Evolutionary conservation across 2,329 filamentous ascomycete species (phyloP).

Genomic region (Talaromyces amestolkiae): DNA sequence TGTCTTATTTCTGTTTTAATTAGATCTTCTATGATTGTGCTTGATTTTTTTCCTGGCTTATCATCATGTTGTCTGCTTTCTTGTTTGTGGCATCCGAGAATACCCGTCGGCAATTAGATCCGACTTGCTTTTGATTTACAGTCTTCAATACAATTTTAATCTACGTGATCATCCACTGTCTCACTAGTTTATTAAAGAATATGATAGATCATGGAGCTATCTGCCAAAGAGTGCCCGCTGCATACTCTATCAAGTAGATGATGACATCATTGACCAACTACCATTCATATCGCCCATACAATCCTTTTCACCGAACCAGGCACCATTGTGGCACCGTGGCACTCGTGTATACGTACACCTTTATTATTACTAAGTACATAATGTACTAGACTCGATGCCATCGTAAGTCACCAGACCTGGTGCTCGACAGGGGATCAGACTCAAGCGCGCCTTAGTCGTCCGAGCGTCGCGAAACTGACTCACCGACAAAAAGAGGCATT

Average conservation of each 20-base stretch:
- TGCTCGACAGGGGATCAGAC: conserved; percentile 1
- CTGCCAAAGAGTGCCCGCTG: not conserved
- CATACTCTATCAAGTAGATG: not conserved
- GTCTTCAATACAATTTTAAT: conserved; percentile 6
- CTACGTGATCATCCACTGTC: not conserved
- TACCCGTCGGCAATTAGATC: conserved; percentile 9
- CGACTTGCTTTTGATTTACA: conserved; percentile 8
- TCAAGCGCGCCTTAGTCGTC: not conserved
- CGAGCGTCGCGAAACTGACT: not conserved
- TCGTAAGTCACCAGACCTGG: not conserved
- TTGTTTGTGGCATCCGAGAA: conserved; percentile 4
- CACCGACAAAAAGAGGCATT: not conserved
- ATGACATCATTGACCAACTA: not conserved
- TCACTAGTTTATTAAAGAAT: not conserved
- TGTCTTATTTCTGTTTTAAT: conserved; percentile 6
- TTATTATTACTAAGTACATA: not conserved
- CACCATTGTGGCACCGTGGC: too few relatives aligned
- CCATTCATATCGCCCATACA: not conserved
- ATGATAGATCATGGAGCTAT: not conserved
- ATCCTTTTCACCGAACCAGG: not conserved
- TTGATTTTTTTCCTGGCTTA: not conserved
- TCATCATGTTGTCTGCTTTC: not conserved
- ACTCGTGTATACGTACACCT: not conserved
- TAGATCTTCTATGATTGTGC: not conserved
- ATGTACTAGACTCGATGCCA: not conserved